These are phyloP conservation scores for Sordaria brevicollis DNA, from an alignment of 495 filamentous ascomycete species.

Conservation along the genomic window DNA sequence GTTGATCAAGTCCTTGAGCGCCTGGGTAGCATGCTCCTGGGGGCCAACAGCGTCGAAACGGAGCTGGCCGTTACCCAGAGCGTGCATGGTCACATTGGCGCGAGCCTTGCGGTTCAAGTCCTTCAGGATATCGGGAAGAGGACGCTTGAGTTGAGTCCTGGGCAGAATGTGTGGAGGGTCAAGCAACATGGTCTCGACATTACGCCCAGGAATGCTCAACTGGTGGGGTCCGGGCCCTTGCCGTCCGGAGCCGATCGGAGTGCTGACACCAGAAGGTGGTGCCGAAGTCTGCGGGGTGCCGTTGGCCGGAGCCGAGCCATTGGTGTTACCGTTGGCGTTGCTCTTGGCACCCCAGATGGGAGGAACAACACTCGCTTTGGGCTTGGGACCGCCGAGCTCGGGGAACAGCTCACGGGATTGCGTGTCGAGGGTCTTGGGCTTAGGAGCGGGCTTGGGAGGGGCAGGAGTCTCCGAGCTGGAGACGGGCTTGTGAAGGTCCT, in stretches of 20 bases:
- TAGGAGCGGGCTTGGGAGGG: constrained; percentile 50
- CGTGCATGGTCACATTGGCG: constrained; percentile 66
- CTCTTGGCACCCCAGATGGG: constrained; percentile 47
- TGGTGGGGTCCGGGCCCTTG: constrained; percentile 45
- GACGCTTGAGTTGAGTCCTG: constrained; percentile 67
- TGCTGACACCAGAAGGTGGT: constrained; percentile 45
- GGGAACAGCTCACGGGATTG: constrained; percentile 87
- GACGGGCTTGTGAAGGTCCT: constrained; percentile 49
- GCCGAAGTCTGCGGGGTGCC: constrained; percentile 46
- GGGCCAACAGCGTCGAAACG: constrained; percentile 77
- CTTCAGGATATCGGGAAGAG: constrained; percentile 67
- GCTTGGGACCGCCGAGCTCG: constrained; percentile 60
- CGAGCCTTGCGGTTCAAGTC: constrained; percentile 85
- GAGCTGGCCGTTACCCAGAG: constrained; percentile 53
- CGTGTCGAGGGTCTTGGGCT: constrained; percentile 62
- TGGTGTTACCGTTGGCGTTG: constrained; percentile 45
- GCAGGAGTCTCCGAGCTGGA: constrained; percentile 23
- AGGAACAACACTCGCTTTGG: constrained; percentile 48
- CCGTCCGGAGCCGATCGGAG: constrained; percentile 38
- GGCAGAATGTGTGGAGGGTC: constrained; percentile 62
- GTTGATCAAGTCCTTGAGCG: constrained; percentile 73
- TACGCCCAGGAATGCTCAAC: constrained; percentile 66
- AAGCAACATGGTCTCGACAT: constrained; percentile 63
- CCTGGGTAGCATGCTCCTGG: constrained; percentile 64
- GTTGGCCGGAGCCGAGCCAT: constrained; percentile 44